These are phyloP conservation scores for Astrocystis sublimbata DNA, from an alignment of 495 filamentous ascomycete genomes.

Conservation along the genomic window DNA sequence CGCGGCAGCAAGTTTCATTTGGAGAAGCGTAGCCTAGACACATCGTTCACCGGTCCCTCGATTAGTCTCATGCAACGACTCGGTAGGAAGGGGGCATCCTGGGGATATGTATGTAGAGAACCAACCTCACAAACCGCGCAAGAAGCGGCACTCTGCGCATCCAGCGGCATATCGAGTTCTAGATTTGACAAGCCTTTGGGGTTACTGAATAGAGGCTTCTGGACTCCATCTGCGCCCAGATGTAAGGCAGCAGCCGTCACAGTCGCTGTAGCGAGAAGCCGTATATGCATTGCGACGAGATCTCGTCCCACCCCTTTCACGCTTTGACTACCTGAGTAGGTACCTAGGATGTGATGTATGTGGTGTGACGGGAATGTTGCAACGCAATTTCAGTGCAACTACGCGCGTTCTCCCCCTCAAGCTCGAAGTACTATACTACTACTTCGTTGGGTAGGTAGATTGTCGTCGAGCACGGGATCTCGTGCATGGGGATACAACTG, in stretches of 20 bases:
- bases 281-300: slow-evolving; percentile 6
- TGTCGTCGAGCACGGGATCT: not conserved
- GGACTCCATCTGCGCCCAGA: not conserved
- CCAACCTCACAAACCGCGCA: slow-evolving; percentile 52
- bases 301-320: not conserved
- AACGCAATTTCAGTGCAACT: slow-evolving; percentile 4
- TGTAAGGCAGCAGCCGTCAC: not conserved
- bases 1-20: slow-evolving; percentile 47
- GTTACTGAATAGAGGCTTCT: slow-evolving; percentile 3
- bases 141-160: slow-evolving; percentile 45
- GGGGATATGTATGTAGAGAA: not conserved
- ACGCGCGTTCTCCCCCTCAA: not conserved
- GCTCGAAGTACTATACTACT: not conserved
- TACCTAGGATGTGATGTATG: not conserved
- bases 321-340: not conserved
- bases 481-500: not conserved
- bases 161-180: slow-evolving; percentile 32
- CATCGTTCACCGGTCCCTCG: not conserved
- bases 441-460: too few relatives aligned
- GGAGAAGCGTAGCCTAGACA: slow-evolving; percentile 43
- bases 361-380: slow-evolving; percentile 16
- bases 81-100: not conserved
- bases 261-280: slow-evolving; percentile 2
- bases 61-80: not conserved
- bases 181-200: slow-evolving; percentile 21